Base-by-base conservation (phyloP, 78 protist species). In the Dictyostelium brefeldianum region DNA sequence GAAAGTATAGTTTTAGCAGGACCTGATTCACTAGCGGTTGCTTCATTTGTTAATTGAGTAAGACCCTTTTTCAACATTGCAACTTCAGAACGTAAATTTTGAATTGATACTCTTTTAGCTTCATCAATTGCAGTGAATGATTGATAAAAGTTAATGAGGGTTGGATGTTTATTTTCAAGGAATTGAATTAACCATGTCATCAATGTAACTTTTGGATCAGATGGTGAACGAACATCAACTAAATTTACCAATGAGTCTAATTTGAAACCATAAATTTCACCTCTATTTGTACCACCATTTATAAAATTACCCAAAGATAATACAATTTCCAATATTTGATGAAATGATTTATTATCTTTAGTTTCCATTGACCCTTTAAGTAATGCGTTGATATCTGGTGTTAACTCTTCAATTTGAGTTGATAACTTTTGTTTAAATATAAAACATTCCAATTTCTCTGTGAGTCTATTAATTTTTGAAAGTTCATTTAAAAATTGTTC, bases 211-310 rank as follows among this genome's bases (percentile, higher is more conserved):
- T 83, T 78, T 27, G 43, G 25, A 67, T 94, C 96, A 4, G 57
- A 14, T 5, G 93, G 53, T 17, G 92, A 89, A 17, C 95, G 65
- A 78, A 82, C 57, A 17, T 83, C 90, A 31, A 79, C 3, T 11
- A 85, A 14, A n/a, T 56, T 41, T 14, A 22, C 3, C 9, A 89
- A 75, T 14, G 92, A 78, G 48, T 80, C 87, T 10, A 95, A 64
- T 70, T 95, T 95, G 89, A 95, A 95, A 65, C 95, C 97, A 43
- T 83, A 71, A 0, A 79, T 62, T 14, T 90, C 94, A 41, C 97
- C 97, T 59, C 90, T 80, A 5, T 81, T 78, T 12, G 97, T 95
- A n/a, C 97, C 95, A 57, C 95, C 89, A 77, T 95, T 95, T 22
- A 95, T 83, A 62, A 82, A 89, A 50, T 95, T 95, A 51, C 97